Conservation (phyloP, 768 basidiomycete genomes). For the Dioszegia aurantiaca region DNA sequence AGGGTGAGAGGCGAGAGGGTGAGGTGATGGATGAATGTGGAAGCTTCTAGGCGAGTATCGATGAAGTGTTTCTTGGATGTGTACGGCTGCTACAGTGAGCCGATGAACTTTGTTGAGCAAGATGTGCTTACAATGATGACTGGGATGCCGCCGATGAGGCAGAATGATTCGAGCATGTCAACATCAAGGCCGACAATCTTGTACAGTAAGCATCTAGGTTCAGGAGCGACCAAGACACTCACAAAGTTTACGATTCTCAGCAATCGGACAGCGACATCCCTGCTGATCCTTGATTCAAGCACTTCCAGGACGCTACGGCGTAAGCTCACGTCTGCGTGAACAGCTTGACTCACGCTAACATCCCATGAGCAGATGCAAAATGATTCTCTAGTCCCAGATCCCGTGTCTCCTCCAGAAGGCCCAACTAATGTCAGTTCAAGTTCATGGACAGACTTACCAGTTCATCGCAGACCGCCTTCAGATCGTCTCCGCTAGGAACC, state of each 20-base stretch:
- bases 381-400: slow-evolving; percentile 75
- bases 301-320: slow-evolving; percentile 69
- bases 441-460: slow-evolving; percentile 60
- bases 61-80: slow-evolving; percentile 90
- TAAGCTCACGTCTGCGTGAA: neutral
- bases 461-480: slow-evolving; percentile 82
- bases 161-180: slow-evolving; percentile 88
- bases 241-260: slow-evolving; percentile 88
- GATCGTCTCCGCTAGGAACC: slow-evolving; percentile 67
- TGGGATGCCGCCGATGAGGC: slow-evolving; percentile 81
- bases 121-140: slow-evolving; percentile 81
- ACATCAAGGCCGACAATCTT: slow-evolving; percentile 65
- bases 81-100: slow-evolving; percentile 60
- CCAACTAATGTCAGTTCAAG: slow-evolving; percentile 58
- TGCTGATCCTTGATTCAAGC: slow-evolving; percentile 76
- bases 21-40: slow-evolving; percentile 85
- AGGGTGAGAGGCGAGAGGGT: slow-evolving; percentile 85
- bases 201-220: neutral
- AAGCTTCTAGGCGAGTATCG: slow-evolving; percentile 91
- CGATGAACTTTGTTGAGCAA: no score
- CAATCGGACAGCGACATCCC: slow-evolving; percentile 80
- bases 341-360: slow-evolving; percentile 62
- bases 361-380: slow-evolving; percentile 86
- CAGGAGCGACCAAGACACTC: slow-evolving; percentile 31
- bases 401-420: slow-evolving; percentile 70